Base-by-base conservation (phyloP, 2,329 filamentous ascomycete species). In the Botrytis porri region DNA sequence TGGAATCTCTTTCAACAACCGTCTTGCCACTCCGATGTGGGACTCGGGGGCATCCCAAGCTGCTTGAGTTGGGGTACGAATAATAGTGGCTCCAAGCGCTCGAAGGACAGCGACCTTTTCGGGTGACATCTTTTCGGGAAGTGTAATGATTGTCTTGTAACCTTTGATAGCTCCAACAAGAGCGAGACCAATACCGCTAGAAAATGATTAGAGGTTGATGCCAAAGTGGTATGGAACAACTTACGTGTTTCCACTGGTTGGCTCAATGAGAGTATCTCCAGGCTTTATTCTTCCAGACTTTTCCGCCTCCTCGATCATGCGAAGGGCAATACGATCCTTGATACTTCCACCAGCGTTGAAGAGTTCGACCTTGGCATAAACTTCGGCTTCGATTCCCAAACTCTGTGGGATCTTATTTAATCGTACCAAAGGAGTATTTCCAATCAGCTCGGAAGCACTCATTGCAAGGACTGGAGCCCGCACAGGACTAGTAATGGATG, bases 51-150 rank as follows among this genome's bases (percentile, higher is more conserved):
- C 91, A 83, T 99, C 96, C 86, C 90, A 98, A 60, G 96, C 95
- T 54, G 96, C 96, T 83, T 97, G 94, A 48, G 95, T 99, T 37
- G 96, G 96, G 6, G 96, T 99, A 71, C 96, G 92, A 82, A 99
- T 98, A 83, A 99, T 98, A 81, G 97, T 98, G 60, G 96, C 96
- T 76, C 95, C 95, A 70, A 99, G 88, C 43, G 96, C 95, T 79
- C 94, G 93, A 75, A 99, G 88, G 41, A 99, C 96, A 3, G 95
- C 92, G 57, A 99, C 96, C 84, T 99, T 99, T 84, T 99, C 96
- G 65, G 94, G 93, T 1, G 94, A 98, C 96, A 99, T 99, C 87
- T 99, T 99, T 85, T 99, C 96, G 69, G 96, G 96, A 63, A 99
- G 89, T 18, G 96, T 99, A 83, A 99, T 99, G 84, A 99, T 98